Percentiles rank a stretch among this genome's conserved stretches.
Conservation (phyloP, 1,139 yeast genomes). For the Meyerozyma sp. region DNA sequence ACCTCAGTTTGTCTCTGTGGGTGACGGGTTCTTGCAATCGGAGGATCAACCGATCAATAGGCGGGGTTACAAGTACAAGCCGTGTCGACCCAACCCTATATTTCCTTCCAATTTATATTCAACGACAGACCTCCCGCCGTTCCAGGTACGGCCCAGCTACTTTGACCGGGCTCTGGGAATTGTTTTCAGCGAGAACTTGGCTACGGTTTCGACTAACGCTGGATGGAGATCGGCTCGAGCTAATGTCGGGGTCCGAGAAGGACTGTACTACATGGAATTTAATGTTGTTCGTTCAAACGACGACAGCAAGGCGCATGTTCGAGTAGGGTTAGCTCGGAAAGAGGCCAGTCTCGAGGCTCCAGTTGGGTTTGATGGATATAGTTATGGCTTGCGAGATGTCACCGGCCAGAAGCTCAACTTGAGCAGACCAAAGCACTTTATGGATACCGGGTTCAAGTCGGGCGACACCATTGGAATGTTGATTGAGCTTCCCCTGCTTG, state of each 20-base stretch:
- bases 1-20: conserved; percentile 2
- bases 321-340: conserved; percentile 76
- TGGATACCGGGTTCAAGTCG: conserved; percentile 48
- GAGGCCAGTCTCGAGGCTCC: conserved; percentile 94
- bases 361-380: conserved; percentile 91
- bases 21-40: conserved; percentile 35
- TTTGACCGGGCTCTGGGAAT: conserved; percentile 71
- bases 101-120: conserved; percentile 61
- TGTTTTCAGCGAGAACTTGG: conserved; percentile 37
- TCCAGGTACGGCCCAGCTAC: conserved; percentile 52
- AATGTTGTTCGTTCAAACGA: conserved; percentile 46
- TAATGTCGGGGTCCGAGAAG: conserved; percentile 73
- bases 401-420: conserved; percentile 76
- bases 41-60: conserved; percentile 80
- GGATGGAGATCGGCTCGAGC: conserved; percentile 86
- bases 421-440: conserved; percentile 57
- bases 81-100: conserved; percentile 68
- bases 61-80: conserved; percentile 76
- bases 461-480: conserved; percentile 86
- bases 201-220: conserved; percentile 46
- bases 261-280: conserved; percentile 76
- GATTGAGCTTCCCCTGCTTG: conserved; percentile 59
- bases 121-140: conserved; percentile 73
- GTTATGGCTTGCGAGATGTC: conserved; percentile 83
- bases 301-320: conserved; percentile 49